phyloP scores from a whole-genome alignment of 1,139 yeast genomes.

The Pichia sp. region DNA sequence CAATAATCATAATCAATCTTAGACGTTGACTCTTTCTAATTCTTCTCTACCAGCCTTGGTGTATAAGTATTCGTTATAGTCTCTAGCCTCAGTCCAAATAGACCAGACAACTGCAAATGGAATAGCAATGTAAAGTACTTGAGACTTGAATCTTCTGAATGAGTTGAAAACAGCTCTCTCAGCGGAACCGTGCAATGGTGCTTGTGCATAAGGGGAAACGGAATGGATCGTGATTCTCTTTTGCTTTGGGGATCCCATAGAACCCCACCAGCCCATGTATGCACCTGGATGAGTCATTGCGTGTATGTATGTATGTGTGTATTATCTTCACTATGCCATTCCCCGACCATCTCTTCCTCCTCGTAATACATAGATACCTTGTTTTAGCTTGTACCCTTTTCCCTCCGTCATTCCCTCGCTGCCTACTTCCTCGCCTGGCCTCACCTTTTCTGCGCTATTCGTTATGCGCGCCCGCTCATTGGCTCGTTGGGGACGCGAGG shows the following conservation, averaged over 20 bases:
- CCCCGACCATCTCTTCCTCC: too few relatives aligned
- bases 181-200: slow-evolving; percentile 81
- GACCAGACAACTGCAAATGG: slow-evolving; percentile 82
- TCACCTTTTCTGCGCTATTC: too few relatives aligned
- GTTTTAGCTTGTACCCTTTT: too few relatives aligned
- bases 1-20: too few relatives aligned
- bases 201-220: slow-evolving; percentile 90
- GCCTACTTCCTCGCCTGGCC: too few relatives aligned
- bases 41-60: slow-evolving; percentile 98
- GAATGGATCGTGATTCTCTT: slow-evolving; percentile 81
- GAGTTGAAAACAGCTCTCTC: slow-evolving; percentile 88
- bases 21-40: slow-evolving; percentile 72
- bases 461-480: too few relatives aligned
- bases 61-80: slow-evolving; percentile 89
- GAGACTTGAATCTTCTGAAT: slow-evolving; percentile 89
- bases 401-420: too few relatives aligned
- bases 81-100: slow-evolving; percentile 83
- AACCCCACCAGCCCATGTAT: slow-evolving; percentile 99
- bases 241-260: slow-evolving; percentile 71
- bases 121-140: slow-evolving; percentile 66
- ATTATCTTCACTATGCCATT: too few relatives aligned
- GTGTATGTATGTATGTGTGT: too few relatives aligned
- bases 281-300: slow-evolving; percentile 51
- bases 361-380: too few relatives aligned
- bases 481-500: too few relatives aligned